phyloP scores from a whole-genome alignment of 2,329 filamentous ascomycete species.

The Fonsecaea nubica region DNA sequence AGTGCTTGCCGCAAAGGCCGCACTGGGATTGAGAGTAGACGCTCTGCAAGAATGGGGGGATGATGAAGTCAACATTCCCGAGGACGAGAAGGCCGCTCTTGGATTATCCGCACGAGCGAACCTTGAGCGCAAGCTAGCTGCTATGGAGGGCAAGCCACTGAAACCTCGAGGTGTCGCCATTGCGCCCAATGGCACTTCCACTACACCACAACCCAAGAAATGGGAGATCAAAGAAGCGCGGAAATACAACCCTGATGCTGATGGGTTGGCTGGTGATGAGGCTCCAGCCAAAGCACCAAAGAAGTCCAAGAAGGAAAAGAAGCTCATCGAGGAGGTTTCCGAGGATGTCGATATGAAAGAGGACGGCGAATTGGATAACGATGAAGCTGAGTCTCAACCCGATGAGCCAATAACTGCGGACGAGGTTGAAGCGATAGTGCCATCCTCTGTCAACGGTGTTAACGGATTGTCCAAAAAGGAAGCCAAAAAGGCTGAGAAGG shows the following conservation, averaged over 20 bases:
- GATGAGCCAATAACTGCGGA: constrained; percentile 53
- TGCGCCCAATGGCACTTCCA: constrained; percentile 72
- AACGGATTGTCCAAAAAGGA: constrained; percentile 39
- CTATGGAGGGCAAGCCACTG: constrained; percentile 87
- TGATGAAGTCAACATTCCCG: constrained; percentile 68
- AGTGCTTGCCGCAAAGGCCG: constrained; percentile 92
- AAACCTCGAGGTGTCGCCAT: constrained; percentile 77
- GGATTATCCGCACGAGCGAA: constrained; percentile 67
- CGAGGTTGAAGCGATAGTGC: constrained; percentile 42
- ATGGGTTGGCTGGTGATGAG: constrained; percentile 77
- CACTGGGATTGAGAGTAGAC: constrained; percentile 90
- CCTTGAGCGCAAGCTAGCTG: constrained; percentile 57
- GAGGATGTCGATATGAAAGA: constrained; percentile 46
- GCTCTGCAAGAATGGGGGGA: constrained; percentile 80
- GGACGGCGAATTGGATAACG: constrained; percentile 49
- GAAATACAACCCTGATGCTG: constrained; percentile 94
- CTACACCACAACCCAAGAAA: constrained; percentile 70
- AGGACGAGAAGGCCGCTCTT: constrained; percentile 85
- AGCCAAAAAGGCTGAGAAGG: constrained; percentile 53
- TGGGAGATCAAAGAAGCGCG: constrained; percentile 88
- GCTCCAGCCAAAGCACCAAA: constrained; percentile 57
- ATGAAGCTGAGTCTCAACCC: constrained; percentile 50
- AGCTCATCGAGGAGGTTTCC: constrained; percentile 54
- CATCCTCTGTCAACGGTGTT: constrained; percentile 39
- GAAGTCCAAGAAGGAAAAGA: constrained; percentile 50